These are phyloP conservation scores for Penicillium verrucosum DNA, from an alignment of 2,329 filamentous ascomycete genomes.

Conservation along the genomic window DNA sequence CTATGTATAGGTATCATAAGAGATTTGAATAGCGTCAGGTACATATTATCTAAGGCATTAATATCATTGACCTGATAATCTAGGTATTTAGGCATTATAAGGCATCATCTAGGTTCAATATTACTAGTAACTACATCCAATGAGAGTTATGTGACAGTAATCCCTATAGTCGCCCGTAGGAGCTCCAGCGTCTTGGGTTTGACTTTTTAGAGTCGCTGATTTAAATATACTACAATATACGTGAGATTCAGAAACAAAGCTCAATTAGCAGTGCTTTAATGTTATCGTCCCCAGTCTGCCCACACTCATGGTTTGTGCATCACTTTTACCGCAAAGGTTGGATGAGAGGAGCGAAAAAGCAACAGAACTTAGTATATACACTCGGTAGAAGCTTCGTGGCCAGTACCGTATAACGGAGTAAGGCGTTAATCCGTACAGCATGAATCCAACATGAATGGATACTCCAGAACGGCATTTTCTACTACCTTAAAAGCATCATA, in stretches of 20 bases:
- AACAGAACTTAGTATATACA: neutral
- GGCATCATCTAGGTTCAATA: no score
- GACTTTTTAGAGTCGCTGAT: neutral
- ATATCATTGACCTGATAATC: no score
- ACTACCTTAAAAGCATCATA: constrained; percentile 61
- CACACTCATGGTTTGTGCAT: no score
- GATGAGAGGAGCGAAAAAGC: neutral
- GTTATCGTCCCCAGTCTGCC: no score
- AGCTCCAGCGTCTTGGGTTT: neutral
- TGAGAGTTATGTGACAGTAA: no score
- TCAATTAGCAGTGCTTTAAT: neutral
- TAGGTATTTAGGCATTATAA: no score
- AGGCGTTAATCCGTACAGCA: neutral
- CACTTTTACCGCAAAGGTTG: no score
- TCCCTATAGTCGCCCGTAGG: no score
- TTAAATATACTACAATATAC: neutral
- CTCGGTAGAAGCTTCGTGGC: neutral
- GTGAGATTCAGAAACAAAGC: neutral
- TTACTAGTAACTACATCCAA: no score
- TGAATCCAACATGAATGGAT: neutral
- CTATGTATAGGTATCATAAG: no score
- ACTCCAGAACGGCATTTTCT: constrained; percentile 36
- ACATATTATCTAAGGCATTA: no score
- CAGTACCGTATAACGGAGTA: neutral
- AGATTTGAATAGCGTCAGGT: no score